Evolutionary conservation across 1,284 basidiomycete genomes (phyloP), one percentile per base, ranked within the genome.

Genomic region (Coniferiporia weirii): DNA sequence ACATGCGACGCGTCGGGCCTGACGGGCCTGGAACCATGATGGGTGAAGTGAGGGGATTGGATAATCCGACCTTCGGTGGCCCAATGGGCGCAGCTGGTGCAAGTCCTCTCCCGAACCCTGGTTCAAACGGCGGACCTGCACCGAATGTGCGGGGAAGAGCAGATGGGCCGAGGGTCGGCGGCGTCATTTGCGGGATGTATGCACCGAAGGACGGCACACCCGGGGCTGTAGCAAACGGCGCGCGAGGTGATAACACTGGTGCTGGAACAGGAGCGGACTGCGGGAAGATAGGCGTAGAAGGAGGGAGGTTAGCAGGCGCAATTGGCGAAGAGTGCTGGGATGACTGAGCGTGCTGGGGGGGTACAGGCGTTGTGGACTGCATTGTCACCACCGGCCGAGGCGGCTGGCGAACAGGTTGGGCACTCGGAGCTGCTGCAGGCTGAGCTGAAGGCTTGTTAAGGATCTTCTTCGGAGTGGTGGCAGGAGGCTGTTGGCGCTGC

Each of bases 41-140:
- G 13, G 79, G 77, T 4, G 78, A 78, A 13, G 70, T 69, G 35
- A 72, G 66, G 13, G 72, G 66, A 52, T 72, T 76, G 61, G 68
- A 71, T 12, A 59, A 62, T 13, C 64, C 59, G 35, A 63, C 66
- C 56, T 73, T 72, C 19, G 74, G 73, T 1, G 73, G 74, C 4
- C 79, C 87, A 56, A 89, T 87, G 1, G 86, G 84, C 9, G 80
- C 70, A 64, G 71, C 71, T 17, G 73, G 70, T 15, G 71, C 70
- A 52, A 77, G 68, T 44, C 72, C 70, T 51, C 75, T 73, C 2
- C 72, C 71, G 64, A 79, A 82, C 3, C 69, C 67, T 3, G 75
- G 66, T 46, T 86, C 85, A 61, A 81, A 84, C 3, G 78, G 71
- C 13, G 77, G 75, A 36, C 72, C 74, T 8, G 75, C 68, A 48